Percentiles rank a stretch among this genome's conserved stretches.
phyloP scores from a whole-genome alignment of 306 rosid species.

The Carpinus viminea region DNA sequence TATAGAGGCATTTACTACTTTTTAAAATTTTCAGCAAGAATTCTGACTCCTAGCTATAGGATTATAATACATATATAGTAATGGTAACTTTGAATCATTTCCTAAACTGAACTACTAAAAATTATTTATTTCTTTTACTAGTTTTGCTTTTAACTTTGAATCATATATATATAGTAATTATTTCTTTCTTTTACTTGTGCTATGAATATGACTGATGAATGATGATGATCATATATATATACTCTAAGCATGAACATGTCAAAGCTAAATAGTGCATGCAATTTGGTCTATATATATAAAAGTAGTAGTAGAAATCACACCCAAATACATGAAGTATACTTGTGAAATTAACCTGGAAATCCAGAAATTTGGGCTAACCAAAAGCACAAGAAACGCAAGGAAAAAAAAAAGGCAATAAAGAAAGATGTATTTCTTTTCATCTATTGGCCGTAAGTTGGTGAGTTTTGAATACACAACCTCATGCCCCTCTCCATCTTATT shows the following conservation, averaged over 20 bases:
- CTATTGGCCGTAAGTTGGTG: background rate
- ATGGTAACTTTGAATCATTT: too few relatives aligned
- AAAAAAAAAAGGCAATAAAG: background rate
- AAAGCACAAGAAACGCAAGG: background rate
- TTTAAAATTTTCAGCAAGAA: too few relatives aligned
- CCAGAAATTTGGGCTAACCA: background rate
- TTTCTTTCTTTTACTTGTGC: too few relatives aligned
- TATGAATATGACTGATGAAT: too few relatives aligned
- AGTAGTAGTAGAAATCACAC: background rate
- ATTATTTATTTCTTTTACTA: too few relatives aligned
- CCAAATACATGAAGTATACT: background rate
- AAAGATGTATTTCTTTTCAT: too few relatives aligned
- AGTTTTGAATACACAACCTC: background rate
- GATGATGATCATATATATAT: background rate
- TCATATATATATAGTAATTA: too few relatives aligned
- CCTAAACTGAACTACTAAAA: too few relatives aligned
- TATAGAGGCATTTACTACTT: background rate
- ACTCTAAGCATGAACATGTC: background rate
- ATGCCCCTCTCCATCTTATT: background rate
- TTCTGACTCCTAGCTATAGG: too few relatives aligned
- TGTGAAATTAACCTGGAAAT: background rate
- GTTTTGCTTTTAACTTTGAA: too few relatives aligned
- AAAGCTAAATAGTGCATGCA: background rate
- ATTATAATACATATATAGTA: too few relatives aligned
- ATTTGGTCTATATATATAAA: background rate